phyloP scores from a whole-genome alignment of 306 rosid species.

The Acacia melanoxylon region DNA sequence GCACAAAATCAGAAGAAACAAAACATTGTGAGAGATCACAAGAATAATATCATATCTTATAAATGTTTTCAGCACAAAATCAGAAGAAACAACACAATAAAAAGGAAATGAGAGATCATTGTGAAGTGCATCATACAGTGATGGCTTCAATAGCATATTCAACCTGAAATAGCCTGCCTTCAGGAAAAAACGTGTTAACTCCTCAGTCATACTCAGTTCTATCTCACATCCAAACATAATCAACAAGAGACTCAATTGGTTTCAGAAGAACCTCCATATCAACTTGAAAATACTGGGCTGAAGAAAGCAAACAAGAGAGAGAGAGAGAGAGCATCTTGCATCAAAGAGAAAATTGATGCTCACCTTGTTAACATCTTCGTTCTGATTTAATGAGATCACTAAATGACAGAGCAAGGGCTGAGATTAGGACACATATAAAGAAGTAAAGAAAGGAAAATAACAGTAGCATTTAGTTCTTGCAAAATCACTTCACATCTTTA shows the following conservation, averaged over 20 bases:
- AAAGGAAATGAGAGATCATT: neutral
- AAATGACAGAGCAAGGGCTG: neutral
- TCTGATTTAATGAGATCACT: neutral
- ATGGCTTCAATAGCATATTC: conserved; percentile 99
- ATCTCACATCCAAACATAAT: conserved; percentile 10
- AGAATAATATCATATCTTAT: neutral
- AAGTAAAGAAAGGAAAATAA: neutral
- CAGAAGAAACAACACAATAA: neutral
- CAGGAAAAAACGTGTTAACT: conserved; percentile 95
- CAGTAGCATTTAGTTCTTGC: neutral
- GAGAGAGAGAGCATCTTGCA: neutral
- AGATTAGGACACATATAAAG: neutral
- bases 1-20: neutral
- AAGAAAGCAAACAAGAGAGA: neutral
- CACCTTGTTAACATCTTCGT: neutral
- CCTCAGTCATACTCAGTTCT: conserved; percentile 99
- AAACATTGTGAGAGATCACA: neutral
- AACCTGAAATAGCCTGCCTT: conserved; percentile 96
- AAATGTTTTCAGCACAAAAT: too few species aligned
- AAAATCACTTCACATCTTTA: neutral
- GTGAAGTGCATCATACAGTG: conserved; percentile 50
- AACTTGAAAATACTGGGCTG: neutral
- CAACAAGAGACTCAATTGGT: conserved; percentile 14
- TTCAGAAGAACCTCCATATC: neutral
- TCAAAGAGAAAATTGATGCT: neutral